phyloP scores from a whole-genome alignment of 1,284 basidiomycete genomes.

The Rugiboletus extremiorientalis region DNA sequence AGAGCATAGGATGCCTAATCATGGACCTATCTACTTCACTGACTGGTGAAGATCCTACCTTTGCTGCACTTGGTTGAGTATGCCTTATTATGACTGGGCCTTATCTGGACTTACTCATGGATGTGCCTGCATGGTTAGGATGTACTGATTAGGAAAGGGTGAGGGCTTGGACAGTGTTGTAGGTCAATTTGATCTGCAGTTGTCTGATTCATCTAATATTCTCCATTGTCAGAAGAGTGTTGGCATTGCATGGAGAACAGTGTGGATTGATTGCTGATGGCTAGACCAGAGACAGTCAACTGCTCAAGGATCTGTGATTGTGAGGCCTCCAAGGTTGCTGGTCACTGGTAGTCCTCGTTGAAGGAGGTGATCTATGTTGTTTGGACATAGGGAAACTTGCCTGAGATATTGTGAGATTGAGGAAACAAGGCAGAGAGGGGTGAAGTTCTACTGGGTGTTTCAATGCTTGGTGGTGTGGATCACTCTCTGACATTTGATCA shows the following conservation, averaged over 20 bases:
- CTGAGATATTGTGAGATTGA: slow-evolving; percentile 12
- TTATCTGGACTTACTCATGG: background rate
- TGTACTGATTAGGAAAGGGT: slow-evolving; percentile 3
- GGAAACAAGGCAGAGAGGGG: slow-evolving; percentile 6
- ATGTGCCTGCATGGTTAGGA: slow-evolving; percentile 5
- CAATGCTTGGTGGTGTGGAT: background rate
- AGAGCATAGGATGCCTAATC: no score
- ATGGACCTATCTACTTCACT: no score
- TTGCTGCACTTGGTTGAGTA: background rate
- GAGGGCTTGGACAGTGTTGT: background rate
- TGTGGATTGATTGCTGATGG: slow-evolving; percentile 8
- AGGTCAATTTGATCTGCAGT: background rate
- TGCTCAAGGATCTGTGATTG: slow-evolving; percentile 6
- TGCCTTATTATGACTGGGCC: background rate
- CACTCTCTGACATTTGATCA: slow-evolving; percentile 1
- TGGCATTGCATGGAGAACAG: background rate
- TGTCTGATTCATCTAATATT: background rate
- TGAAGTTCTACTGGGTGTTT: background rate
- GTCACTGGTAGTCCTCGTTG: slow-evolving; percentile 10
- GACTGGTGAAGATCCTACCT: background rate
- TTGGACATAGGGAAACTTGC: background rate
- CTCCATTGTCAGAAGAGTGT: background rate
- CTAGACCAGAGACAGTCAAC: background rate
- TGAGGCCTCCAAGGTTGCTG: background rate
- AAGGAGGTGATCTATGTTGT: background rate